Evolutionary conservation across 768 basidiomycete species (phyloP).

Genomic region (Lentinus tigrinus): DNA sequence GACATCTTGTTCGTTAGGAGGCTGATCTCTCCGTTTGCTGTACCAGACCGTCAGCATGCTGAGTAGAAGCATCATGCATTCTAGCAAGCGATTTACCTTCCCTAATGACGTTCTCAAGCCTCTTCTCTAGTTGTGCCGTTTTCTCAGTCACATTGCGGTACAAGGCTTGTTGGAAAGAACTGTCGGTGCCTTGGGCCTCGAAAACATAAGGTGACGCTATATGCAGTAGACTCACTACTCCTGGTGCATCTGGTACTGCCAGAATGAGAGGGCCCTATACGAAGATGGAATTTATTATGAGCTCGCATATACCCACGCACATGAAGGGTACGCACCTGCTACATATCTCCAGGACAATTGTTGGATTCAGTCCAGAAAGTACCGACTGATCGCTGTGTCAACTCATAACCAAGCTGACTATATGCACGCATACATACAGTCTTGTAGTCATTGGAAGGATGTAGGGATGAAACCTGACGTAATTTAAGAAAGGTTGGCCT

Average conservation of each 20-base stretch:
- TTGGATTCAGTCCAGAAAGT: conserved; percentile 75
- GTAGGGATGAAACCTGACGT: conserved; percentile 73
- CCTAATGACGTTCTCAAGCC: conserved; percentile 79
- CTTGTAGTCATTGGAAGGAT: conserved; percentile 89
- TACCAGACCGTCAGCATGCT: neutral
- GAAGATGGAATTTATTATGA: neutral
- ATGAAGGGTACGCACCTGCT: conserved; percentile 48
- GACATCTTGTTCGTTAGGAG: conserved; percentile 67
- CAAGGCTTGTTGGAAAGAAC: conserved; percentile 83
- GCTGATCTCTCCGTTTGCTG: conserved; percentile 77
- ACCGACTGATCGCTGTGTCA: conserved; percentile 58
- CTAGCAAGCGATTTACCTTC: conserved; percentile 60
- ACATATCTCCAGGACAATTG: conserved; percentile 78
- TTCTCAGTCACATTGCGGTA: conserved; percentile 80
- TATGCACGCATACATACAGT: conserved; percentile 58
- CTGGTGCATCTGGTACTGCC: conserved; percentile 89
- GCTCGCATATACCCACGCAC: too few species aligned
- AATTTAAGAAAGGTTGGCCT: conserved; percentile 24
- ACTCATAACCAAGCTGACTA: conserved; percentile 3
- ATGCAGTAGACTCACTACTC: conserved; percentile 53
- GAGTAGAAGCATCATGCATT: neutral
- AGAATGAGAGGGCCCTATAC: conserved; percentile 73
- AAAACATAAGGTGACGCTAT: conserved; percentile 2
- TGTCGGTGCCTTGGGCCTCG: conserved; percentile 25
- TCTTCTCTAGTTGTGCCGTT: conserved; percentile 79